Evolutionary conservation across 805 yeast species (phyloP).

Genomic region (Candida chauliodis): DNA sequence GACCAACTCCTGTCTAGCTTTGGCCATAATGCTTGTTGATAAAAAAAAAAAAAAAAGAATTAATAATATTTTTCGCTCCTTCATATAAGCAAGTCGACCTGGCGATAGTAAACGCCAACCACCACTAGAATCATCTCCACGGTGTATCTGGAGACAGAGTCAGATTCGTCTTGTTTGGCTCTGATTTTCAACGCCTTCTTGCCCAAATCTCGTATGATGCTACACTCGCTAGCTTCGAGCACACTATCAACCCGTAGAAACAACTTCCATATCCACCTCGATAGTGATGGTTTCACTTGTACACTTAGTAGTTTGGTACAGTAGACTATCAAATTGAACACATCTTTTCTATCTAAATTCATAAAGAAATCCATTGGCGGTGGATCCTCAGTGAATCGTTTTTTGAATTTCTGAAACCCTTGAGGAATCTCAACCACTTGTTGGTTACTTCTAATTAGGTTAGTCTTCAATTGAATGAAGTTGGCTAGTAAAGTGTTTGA

Average conservation of each 20-base stretch:
- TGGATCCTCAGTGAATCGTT: constrained; percentile 22
- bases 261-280: constrained; percentile 34
- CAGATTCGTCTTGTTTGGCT: constrained; percentile 5
- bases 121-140: constrained; percentile 29
- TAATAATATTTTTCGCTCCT: not conserved
- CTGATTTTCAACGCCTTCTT: constrained; percentile 33
- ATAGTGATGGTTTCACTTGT: constrained; percentile 21
- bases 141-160: constrained; percentile 19
- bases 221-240: constrained; percentile 29
- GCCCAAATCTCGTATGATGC: constrained; percentile 35
- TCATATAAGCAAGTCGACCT: constrained; percentile 24
- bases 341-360: constrained; percentile 27
- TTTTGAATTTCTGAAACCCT: not conserved
- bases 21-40: constrained; percentile 16
- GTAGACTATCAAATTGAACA: constrained; percentile 31
- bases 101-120: constrained; percentile 33
- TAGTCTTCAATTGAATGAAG: constrained; percentile 8
- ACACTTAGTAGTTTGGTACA: constrained; percentile 37
- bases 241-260: constrained; percentile 33
- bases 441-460: not conserved
- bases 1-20: constrained; percentile 31
- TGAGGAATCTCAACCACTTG: not conserved
- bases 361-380: constrained; percentile 23
- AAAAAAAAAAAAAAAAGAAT: too few relatives aligned
- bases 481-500: constrained; percentile 8